Conservation (phyloP, 129 eudicot genomes). For the Scalesia atractyloides region DNA sequence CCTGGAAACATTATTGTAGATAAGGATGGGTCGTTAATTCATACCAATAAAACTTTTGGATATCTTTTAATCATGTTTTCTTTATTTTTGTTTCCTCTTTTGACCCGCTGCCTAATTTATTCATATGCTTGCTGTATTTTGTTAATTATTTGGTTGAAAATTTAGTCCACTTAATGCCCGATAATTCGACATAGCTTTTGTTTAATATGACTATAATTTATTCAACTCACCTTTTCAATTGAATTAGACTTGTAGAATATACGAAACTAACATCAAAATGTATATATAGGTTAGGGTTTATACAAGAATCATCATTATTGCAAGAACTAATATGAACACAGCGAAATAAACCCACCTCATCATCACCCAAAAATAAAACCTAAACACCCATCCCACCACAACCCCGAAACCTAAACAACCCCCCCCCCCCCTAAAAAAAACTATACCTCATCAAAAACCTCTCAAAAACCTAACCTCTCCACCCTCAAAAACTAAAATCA, state of each 20-base stretch:
- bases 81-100: not conserved
- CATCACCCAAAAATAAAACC: too few relatives aligned
- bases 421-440: too few relatives aligned
- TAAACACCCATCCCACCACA: too few relatives aligned
- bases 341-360: too few relatives aligned
- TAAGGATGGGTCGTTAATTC: constrained; percentile 9
- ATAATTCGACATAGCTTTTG: not conserved
- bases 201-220: not conserved
- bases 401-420: too few relatives aligned
- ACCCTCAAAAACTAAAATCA: too few relatives aligned
- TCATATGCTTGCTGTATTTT: constrained; percentile 4
- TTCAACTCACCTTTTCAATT: not conserved
- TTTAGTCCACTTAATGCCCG: constrained; percentile 3
- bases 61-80: not conserved
- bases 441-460: too few relatives aligned
- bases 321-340: too few relatives aligned
- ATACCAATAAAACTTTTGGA: constrained; percentile 13
- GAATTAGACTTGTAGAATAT: not conserved
- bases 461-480: too few relatives aligned
- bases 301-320: too few relatives aligned
- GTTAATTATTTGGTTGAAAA: not conserved
- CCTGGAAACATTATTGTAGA: constrained; percentile 12
- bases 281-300: not conserved
- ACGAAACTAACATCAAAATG: not conserved
- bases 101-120: constrained; percentile 5